phyloP scores from a whole-genome alignment of 148 eudicot genomes.

The Camellia lanceoleosa region DNA sequence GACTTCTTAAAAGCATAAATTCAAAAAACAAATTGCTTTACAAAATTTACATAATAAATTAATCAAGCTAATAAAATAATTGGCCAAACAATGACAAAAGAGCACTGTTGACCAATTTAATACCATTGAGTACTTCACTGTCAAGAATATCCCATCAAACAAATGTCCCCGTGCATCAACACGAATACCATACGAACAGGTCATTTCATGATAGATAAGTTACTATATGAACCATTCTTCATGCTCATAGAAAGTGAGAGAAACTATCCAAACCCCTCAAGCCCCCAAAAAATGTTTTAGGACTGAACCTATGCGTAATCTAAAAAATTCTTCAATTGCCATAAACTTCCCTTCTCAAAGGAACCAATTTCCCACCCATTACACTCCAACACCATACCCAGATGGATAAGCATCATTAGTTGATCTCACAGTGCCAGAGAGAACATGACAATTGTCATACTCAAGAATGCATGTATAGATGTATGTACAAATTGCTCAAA shows the following conservation, averaged over 20 bases:
- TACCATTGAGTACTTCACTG: no score
- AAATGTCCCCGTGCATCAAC: no score
- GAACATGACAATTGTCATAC: constrained; percentile 2
- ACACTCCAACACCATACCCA: constrained; percentile 38
- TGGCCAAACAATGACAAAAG: not conserved
- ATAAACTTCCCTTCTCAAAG: constrained; percentile 37
- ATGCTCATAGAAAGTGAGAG: no score
- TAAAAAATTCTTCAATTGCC: constrained; percentile 38
- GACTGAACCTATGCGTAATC: constrained; percentile 42
- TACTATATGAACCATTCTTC: no score
- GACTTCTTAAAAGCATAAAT: not conserved
- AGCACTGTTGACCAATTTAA: not conserved
- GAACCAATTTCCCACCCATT: constrained; percentile 22
- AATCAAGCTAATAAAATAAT: not conserved
- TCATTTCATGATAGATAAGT: no score
- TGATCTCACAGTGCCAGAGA: constrained; percentile 18
- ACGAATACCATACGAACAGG: no score
- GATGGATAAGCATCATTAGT: constrained; percentile 36
- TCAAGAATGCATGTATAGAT: not conserved
- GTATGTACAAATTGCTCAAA: no score
- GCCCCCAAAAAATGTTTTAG: constrained; percentile 18
- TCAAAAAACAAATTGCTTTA: not conserved
- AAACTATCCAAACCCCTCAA: no score
- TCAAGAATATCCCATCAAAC: no score
- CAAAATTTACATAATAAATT: not conserved